These are phyloP conservation scores for Fusarium sp. DNA, from an alignment of 2,329 filamentous ascomycete genomes.

Conservation along the genomic window DNA sequence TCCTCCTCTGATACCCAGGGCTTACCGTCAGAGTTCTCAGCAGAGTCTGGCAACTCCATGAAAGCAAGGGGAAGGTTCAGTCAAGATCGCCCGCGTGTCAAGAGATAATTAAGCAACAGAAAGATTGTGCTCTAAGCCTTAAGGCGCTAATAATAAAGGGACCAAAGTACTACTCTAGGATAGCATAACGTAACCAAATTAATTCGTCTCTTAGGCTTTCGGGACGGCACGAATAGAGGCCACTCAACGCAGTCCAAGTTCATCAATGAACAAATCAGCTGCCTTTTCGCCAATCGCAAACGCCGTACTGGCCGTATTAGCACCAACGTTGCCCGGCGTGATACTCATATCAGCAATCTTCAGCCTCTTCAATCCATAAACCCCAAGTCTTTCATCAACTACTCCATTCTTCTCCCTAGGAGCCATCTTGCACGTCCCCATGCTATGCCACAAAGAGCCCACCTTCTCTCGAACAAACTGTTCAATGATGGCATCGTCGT, in stretches of 20 bases:
- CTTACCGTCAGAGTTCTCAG: too few relatives aligned
- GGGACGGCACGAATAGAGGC: too few relatives aligned
- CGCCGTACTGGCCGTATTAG: neutral
- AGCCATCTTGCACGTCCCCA: neutral
- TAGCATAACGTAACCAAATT: too few relatives aligned
- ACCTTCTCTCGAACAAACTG: neutral
- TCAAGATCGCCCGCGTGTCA: too few relatives aligned
- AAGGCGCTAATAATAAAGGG: neutral
- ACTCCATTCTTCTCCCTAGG: neutral
- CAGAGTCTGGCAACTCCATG: too few relatives aligned
- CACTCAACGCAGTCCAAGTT: neutral
- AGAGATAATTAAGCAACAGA: too few relatives aligned
- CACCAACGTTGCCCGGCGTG: neutral
- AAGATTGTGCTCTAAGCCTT: accelerated
- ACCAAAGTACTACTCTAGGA: too few relatives aligned
- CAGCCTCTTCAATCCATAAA: neutral
- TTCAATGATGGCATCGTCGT: neutral
- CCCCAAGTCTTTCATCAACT: neutral
- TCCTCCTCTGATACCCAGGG: too few relatives aligned
- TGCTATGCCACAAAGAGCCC: neutral
- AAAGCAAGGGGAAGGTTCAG: too few relatives aligned
- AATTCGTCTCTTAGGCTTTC: too few relatives aligned
- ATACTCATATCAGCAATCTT: neutral
- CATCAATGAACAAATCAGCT: neutral
- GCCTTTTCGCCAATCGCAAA: neutral